phyloP scores from a whole-genome alignment of 1,284 basidiomycete species.

The Erythrobasidium hasegawianum region DNA sequence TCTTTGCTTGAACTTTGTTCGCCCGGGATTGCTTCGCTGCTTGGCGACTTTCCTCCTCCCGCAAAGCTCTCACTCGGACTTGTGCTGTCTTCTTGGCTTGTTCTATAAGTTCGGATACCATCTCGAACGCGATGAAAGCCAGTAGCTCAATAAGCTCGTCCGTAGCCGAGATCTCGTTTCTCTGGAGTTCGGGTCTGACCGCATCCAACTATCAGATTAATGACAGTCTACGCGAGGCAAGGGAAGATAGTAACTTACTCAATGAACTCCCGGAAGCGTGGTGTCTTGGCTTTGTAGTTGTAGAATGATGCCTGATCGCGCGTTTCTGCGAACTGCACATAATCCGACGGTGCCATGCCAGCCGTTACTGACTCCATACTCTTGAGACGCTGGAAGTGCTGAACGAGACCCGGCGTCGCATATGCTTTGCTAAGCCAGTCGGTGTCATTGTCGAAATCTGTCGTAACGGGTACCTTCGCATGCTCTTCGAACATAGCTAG shows the following conservation, averaged over 20 bases:
- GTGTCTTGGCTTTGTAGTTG: constrained; percentile 20
- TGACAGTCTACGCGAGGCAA: background rate
- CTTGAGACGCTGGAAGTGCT: constrained; percentile 20
- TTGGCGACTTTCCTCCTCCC: background rate
- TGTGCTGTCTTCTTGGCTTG: constrained; percentile 19
- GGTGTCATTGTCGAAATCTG: background rate
- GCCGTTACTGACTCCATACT: constrained; percentile 11
- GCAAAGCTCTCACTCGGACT: constrained; percentile 4
- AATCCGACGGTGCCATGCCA: constrained; percentile 21
- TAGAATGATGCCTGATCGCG: constrained; percentile 24
- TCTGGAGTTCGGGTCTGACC: constrained; percentile 6
- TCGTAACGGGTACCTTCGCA: background rate
- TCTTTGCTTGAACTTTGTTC: background rate
- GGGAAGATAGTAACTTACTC: constrained; percentile 1
- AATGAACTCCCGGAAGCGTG: constrained; percentile 28
- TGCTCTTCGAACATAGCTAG: constrained; percentile 15
- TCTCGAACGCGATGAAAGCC: constrained; percentile 27
- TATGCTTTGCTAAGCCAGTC: background rate
- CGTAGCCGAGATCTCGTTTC: constrained; percentile 13
- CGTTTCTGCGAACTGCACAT: constrained; percentile 29
- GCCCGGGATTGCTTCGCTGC: background rate
- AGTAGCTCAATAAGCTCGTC: constrained; percentile 28
- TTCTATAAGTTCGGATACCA: constrained; percentile 25
- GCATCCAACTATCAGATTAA: background rate
- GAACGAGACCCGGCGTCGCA: constrained; percentile 16